Evolutionary conservation across 352 stramenopile genomes (phyloP).

Genomic region (Phytophthora sojae): DNA sequence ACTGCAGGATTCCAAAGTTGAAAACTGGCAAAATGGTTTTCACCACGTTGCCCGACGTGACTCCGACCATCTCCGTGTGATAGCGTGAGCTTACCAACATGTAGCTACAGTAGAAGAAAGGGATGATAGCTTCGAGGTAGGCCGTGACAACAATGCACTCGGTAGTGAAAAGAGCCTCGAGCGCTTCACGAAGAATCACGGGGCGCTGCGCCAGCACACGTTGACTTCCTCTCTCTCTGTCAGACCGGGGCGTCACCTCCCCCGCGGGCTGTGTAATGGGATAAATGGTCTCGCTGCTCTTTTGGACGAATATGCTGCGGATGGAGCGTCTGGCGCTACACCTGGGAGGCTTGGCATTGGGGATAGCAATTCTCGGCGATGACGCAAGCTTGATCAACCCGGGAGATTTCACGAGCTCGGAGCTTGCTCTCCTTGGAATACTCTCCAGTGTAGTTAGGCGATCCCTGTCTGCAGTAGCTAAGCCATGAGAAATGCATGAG

Average conservation of each 20-base stretch:
- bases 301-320: slow-evolving; percentile 14
- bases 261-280: background rate
- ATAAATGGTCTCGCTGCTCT: slow-evolving; percentile 8
- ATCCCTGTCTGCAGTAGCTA: background rate
- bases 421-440: background rate
- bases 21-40: slow-evolving; percentile 21
- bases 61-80: slow-evolving; percentile 32
- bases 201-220: background rate
- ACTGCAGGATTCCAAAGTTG: slow-evolving; percentile 30
- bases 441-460: slow-evolving; percentile 8
- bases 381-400: slow-evolving; percentile 3
- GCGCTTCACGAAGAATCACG: slow-evolving; percentile 14
- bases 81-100: slow-evolving; percentile 26
- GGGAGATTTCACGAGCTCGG: background rate
- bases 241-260: background rate
- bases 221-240: background rate
- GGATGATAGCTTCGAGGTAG: slow-evolving; percentile 48
- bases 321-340: background rate
- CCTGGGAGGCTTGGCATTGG: background rate
- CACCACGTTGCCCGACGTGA: slow-evolving; percentile 7
- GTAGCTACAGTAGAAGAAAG: slow-evolving; percentile 39
- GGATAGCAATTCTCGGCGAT: slow-evolving; percentile 1
- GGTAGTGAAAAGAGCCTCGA: slow-evolving; percentile 32
- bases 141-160: slow-evolving; percentile 46
- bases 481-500: slow-evolving; percentile 3